Conservation (phyloP, 78 protist species). For the Pigoraptor vietnamica region DNA sequence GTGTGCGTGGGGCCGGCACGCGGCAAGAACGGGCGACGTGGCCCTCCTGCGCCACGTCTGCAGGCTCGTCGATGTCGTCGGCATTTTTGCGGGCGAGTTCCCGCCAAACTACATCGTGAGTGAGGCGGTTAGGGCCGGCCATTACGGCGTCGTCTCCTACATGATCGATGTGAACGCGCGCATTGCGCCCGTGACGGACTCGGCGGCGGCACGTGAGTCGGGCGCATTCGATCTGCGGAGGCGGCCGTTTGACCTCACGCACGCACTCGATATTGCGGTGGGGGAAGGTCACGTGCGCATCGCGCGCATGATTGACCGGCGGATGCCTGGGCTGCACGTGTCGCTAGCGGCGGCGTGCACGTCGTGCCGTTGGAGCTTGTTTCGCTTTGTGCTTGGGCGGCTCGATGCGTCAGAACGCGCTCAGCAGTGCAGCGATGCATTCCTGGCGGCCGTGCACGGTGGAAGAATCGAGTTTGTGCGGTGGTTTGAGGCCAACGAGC, state of each 20-base stretch:
- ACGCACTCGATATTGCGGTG: neutral
- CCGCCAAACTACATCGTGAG: neutral
- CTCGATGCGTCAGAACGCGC: too few relatives aligned
- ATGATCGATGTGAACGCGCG: neutral
- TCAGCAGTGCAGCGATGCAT: too few relatives aligned
- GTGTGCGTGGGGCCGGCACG: neutral
- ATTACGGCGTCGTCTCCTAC: neutral
- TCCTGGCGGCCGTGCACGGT: too few relatives aligned
- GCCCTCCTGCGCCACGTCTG: neutral
- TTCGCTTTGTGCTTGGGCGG: too few relatives aligned
- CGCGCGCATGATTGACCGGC: too few relatives aligned
- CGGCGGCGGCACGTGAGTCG: neutral
- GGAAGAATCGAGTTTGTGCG: too few relatives aligned
- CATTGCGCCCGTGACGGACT: neutral
- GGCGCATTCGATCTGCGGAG: neutral
- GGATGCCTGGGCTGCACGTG: too few relatives aligned
- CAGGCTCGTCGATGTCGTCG: neutral
- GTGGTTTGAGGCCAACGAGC: too few relatives aligned
- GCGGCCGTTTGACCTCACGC: neutral
- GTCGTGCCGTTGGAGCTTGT: too few relatives aligned
- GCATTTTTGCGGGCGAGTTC: neutral
- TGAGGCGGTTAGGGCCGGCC: neutral
- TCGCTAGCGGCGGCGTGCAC: too few relatives aligned
- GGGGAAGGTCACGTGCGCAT: too few relatives aligned
- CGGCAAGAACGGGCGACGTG: neutral